Evolutionary conservation across 768 basidiomycete genomes (phyloP), one percentile per base, ranked within the genome.

Genomic region (Leccinum fibrillosum): DNA sequence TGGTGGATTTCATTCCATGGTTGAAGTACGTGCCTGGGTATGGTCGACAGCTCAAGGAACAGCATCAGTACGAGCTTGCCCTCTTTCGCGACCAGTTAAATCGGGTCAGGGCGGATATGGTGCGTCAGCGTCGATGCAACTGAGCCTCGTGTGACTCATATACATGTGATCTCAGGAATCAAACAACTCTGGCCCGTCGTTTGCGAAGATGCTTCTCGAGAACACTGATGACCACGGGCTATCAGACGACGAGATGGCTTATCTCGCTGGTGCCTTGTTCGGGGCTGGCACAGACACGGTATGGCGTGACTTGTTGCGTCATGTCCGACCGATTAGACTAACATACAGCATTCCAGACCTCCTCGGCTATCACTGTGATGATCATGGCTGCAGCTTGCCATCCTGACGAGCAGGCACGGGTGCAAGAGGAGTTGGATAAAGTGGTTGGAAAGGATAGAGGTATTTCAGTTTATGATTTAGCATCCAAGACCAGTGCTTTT

Each of bases 251-350:
- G 83, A 86, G 59, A 77, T 78, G 6, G 78, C 83, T 0, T 86
- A 85, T 68, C 76, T 86, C n/a, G 82, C 80, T 2, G 85, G 84
- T 1, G 74, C 75, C 39, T 77, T 86, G 71, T 86, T 85, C 60
- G 83, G 82, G 17, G 84, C 84, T 6, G 84, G 84, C 2, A 77
- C 79, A 1, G 83, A 84, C 59, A 85, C 84, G 6, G 75, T 69
- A 53, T 47, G 66, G 51, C n/a, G 25, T 50, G 12, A n/a, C 5
- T 12, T 10, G 15, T 28, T 6, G 19, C 6, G 11, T 2, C 23
- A 35, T 35, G 11, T 15, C 3, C n/a, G 7, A 17, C 5, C n/a
- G 6, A 37, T 42, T 49, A 13, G 8, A 12, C 26, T 37, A 4
- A 52, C 21, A 19, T 19, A 9, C 2, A 3, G 34, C 25, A 15